Evolutionary conservation across 2,329 filamentous ascomycete genomes (phyloP), one percentile per base, ranked within the genome.

Genomic region (Ophiostoma tasmaniense): DNA sequence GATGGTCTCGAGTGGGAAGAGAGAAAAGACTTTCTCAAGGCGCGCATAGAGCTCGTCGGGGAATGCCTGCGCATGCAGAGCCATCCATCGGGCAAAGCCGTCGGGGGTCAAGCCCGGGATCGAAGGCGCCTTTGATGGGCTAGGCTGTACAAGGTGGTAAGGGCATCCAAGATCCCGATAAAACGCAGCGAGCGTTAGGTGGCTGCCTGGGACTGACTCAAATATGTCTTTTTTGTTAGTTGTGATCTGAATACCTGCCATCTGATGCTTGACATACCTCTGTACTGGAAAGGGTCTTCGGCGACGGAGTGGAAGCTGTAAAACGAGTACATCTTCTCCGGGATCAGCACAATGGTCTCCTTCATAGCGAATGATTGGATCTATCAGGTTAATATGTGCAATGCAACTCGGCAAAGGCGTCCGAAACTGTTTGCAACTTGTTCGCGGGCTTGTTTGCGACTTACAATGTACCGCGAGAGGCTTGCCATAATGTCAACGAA

Each of bases 41-140:
- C 93, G 86, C 59, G 85, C 83, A 70, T 87, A 89, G 77, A 96
- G 92, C 64, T 86, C 83, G 55, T 92, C 88, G 0, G 93, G 93
- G 72, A 92, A 88, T 0, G 91, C 90, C 72, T 87, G 85, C 50
- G 94, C 89, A 76, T 91, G 85, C 52, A 86, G 81, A 1, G 86
- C 89, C 80, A 90, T 87, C 89, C 91, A 96, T 67, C 82, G 81
- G 66, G 85, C 83, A 75, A 91, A 92, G 1, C 90, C 90, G n/a
- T 81, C 76, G 0, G 87, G 85, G 0, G 90, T 92, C 30, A 92
- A 78, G 1, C 84, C 86, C 0, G 90, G 89, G 33, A 90, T 81
- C 52, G 81, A 81, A 3, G 89, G 88, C 65, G 81, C 79, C 39
- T 84, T 80, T 25, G 80, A 79, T 2, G 81, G 74, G 42, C 81